Base-by-base conservation (phyloP, 768 basidiomycete genomes). In the Leucocoprinus sp. region DNA sequence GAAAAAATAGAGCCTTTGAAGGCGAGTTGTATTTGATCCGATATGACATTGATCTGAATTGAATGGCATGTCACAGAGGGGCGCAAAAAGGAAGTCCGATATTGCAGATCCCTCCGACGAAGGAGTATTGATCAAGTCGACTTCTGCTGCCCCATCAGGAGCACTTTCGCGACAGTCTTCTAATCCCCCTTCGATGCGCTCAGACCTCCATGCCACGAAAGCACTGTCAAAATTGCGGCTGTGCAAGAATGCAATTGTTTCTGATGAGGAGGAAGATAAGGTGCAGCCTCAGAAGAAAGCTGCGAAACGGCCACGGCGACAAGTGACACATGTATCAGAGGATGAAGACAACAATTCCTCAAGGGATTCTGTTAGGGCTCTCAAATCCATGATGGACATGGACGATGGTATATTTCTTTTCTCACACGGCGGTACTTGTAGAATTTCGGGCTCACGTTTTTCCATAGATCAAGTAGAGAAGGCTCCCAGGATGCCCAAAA, bases 301-400 rank as follows among this genome's bases (percentile, higher is more conserved):
- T 12, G 43, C 57, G 27, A 57, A 60, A 52, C 53, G 62, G 55
- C 33, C 60, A 35, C 34, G 54, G 19, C 57, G 65, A 41, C 70
- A 68, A 55, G 54, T 63, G 36, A 64, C 60, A 57, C 48, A 50
- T 60, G 60, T 48, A 44, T 45, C 62, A 54, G 53, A 52, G 39
- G 50, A 52, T 26, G 50, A 53, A 26, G 62, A 57, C 36, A 54
- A 54, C 2, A 66, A 68, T 36, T 37, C 44, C 23, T 21, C 42
- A 21, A 35, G 23, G 28, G 47, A 42, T 21, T 67, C 66, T 7
- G 74, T 78, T 47, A 64, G 68, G 12, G 75, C 74, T 8, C 64
- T 67, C 8, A 67, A 66, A 34, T 81, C 75, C 8, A 72, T 86
- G 68, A 85, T 86, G 84, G 84, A 88, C 41, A 71, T 86, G 43